These are phyloP conservation scores for Poa pratensis DNA, from an alignment of 176 grass and related monocot species.

Conservation along the genomic window DNA sequence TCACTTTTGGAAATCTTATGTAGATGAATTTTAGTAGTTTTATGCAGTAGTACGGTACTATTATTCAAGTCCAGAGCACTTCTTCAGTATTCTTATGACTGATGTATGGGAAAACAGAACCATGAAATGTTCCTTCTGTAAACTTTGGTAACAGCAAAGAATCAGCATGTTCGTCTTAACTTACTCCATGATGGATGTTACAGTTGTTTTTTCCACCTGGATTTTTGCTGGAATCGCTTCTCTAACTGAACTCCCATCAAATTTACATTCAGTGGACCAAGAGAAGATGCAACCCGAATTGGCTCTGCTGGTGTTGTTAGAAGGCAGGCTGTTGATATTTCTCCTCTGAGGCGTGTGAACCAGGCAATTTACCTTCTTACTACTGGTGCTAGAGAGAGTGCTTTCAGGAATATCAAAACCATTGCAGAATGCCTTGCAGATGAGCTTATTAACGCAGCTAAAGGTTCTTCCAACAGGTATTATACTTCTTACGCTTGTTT, in stretches of 20 bases:
- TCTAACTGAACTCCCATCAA: background rate
- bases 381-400: constrained; percentile 77
- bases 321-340: constrained; percentile 89
- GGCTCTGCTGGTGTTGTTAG: constrained; percentile 88
- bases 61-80: background rate
- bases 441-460: constrained; percentile 79
- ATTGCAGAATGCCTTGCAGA: constrained; percentile 83
- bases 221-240: background rate
- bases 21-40: background rate
- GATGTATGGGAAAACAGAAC: background rate
- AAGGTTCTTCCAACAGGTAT: constrained; percentile 83
- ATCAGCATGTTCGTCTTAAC: background rate
- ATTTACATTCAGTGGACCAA: constrained; percentile 42
- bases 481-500: background rate
- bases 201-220: background rate
- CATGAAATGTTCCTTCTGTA: background rate
- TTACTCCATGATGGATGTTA: background rate
- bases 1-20: background rate
- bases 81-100: background rate
- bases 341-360: constrained; percentile 74
- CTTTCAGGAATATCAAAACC: constrained; percentile 88
- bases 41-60: background rate
- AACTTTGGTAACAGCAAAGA: background rate
- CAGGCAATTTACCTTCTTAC: constrained; percentile 85
- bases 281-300: constrained; percentile 77